A percentile compares a stretch with the other conserved stretches of the same genome.
phyloP scores from a whole-genome alignment of 169 alveolate species.

The Plasmodium cynomolgi region DNA sequence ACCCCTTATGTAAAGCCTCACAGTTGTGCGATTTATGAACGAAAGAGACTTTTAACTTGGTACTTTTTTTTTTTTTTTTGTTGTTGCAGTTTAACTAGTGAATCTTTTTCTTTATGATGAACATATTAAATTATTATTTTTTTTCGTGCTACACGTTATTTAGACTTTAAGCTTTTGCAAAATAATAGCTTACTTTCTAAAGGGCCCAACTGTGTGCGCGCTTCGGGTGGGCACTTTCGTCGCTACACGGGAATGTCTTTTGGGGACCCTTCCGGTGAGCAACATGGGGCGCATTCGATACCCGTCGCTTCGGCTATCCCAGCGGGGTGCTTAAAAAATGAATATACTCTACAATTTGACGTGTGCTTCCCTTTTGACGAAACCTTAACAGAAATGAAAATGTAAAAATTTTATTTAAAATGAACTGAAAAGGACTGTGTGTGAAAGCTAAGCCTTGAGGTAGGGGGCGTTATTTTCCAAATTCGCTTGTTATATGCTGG shows the following conservation, averaged over 20 bases:
- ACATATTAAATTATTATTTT: background rate
- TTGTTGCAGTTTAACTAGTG: background rate
- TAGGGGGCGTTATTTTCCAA: background rate
- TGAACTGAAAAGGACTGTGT: background rate
- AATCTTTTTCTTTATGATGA: background rate
- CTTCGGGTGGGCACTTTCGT: background rate
- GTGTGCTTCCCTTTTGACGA: background rate
- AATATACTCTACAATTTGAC: background rate
- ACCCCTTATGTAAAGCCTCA: background rate
- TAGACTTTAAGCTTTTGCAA: conserved; percentile 6
- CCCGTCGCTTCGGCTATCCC: background rate
- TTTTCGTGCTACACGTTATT: conserved; percentile 9
- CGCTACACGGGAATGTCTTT: background rate
- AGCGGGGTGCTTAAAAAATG: background rate
- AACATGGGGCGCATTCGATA: background rate
- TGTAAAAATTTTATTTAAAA: background rate
- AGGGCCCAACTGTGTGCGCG: background rate
- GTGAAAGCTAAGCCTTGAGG: background rate
- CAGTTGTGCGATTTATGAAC: background rate
- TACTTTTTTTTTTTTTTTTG: background rate
- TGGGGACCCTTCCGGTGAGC: background rate
- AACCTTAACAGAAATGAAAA: background rate
- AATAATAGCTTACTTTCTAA: conserved; percentile 3
- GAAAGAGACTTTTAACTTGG: background rate
- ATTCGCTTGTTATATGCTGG: background rate